These are phyloP conservation scores for Stemphylium lycopersici DNA, from an alignment of 2,329 filamentous ascomycete genomes.

Conservation along the genomic window DNA sequence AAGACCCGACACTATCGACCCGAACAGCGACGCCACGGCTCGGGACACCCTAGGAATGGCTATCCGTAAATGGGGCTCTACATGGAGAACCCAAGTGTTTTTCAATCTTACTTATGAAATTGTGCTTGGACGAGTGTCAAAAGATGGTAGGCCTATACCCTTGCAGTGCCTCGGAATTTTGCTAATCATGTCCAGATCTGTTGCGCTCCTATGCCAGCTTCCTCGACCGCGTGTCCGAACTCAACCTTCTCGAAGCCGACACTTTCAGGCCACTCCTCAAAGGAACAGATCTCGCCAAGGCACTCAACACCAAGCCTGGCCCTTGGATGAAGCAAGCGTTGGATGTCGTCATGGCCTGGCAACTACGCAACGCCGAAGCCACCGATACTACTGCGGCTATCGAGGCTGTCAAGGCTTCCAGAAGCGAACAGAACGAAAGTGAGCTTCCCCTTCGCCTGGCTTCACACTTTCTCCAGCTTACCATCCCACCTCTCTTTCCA, in stretches of 20 bases:
- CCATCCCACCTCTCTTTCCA: conserved; percentile 70
- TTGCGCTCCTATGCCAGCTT: conserved; percentile 61
- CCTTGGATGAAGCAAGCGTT: conserved; percentile 85
- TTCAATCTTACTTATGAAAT: conserved; percentile 71
- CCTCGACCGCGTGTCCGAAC: conserved; percentile 57
- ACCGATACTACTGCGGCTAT: conserved; percentile 61
- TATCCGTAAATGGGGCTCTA: conserved; percentile 72
- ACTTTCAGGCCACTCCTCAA: conserved; percentile 65
- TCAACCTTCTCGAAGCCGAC: conserved; percentile 59
- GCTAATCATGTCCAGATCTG: conserved; percentile 47
- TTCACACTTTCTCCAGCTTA: conserved; percentile 64
- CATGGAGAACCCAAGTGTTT: conserved; percentile 75
- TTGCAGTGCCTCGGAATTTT: neutral
- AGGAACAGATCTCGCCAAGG: conserved; percentile 73
- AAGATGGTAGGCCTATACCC: conserved; percentile 49
- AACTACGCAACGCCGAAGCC: conserved; percentile 76
- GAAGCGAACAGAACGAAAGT: conserved; percentile 56
- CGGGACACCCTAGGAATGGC: conserved; percentile 75
- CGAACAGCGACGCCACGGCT: conserved; percentile 48
- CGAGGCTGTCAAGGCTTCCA: conserved; percentile 51
- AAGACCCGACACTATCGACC: conserved; percentile 54
- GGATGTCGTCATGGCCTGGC: conserved; percentile 84
- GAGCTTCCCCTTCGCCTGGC: conserved; percentile 58
- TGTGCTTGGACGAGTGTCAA: conserved; percentile 46
- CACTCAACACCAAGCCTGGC: conserved; percentile 71